Evolutionary conservation across 129 eudicot species (phyloP), one percentile per base, ranked within the genome.

Genomic region (sunflower (Helianthus annuus)): DNA sequence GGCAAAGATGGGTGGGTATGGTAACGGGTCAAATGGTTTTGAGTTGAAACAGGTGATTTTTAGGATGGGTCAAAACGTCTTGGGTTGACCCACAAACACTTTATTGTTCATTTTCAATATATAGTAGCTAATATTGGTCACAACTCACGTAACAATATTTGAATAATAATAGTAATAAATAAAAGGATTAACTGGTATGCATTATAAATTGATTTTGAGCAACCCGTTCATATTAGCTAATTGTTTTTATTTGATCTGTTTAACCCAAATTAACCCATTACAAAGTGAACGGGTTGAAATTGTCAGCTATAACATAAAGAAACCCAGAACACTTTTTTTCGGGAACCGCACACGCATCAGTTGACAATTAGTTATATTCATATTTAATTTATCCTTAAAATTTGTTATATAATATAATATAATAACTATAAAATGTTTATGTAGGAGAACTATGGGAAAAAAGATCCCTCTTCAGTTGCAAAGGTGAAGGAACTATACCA

Each of bases 371-470:
- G 6, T 56, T 9, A 6, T 19, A 12, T 55, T 55, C 17, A 7
- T 16, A 16, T 54, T 7, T 54, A 14, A 19, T 17, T 17, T 1
- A 55, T 7, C 14, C 16, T 14, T 55, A 53, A 38, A 53, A 38
- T 16, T 53, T 69, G 52, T 46, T 53, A 40, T 32, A 70, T 29
- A 13, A 19, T 19, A 19, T 19, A 19, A n/a, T n/a, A n/a, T n/a
- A 19, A 19, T 19, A 19, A 22, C 0, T 40, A 58, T 36, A 24
- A 36, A 27, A 59, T 65, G 3, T 56, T 13, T 77, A 42, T 55
- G 8, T 82, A 91, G 96, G 97, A 91, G 66, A 88, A 88, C 80
- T 91, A 91, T 10, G 97, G 97, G 63, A 88, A 86, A 63, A 81
- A 82, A n/a, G 97, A 91, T 48, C 90, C 84, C 0, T 78, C 86